These are phyloP conservation scores for Cucurbita pepo DNA, from an alignment of 306 rosid species.

Conservation along the genomic window DNA sequence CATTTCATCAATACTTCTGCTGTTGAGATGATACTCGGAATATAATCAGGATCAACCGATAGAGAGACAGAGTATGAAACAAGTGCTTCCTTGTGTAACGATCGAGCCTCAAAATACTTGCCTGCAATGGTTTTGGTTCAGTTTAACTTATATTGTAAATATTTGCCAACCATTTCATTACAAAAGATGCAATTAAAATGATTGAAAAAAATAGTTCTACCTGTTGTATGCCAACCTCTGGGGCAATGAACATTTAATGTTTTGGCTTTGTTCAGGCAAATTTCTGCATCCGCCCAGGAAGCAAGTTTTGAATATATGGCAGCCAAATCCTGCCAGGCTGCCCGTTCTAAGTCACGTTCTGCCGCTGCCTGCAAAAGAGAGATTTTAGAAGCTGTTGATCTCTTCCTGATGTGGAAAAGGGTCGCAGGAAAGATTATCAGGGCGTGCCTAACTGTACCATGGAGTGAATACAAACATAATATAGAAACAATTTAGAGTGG, in stretches of 20 bases:
- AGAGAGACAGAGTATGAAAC: slow-evolving; percentile 50
- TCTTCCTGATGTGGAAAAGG: background rate
- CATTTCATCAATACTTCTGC: slow-evolving; percentile 51
- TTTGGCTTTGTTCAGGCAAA: slow-evolving; percentile 53
- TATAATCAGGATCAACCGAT: slow-evolving; percentile 55
- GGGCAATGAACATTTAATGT: slow-evolving; percentile 42
- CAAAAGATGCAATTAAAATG: background rate
- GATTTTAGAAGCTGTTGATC: background rate
- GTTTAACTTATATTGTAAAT: background rate
- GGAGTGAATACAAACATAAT: background rate
- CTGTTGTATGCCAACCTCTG: slow-evolving; percentile 58
- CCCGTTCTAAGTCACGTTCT: slow-evolving; percentile 40
- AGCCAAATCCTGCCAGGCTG: slow-evolving; percentile 76
- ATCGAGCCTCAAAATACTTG: slow-evolving; percentile 40
- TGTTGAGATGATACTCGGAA: slow-evolving; percentile 58
- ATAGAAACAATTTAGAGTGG: background rate
- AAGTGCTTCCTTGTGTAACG: slow-evolving; percentile 46
- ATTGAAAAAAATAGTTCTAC: slow-evolving; percentile 10
- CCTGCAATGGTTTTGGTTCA: slow-evolving; percentile 20
- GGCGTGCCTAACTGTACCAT: background rate
- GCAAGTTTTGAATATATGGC: slow-evolving; percentile 42
- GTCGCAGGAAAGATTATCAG: background rate
- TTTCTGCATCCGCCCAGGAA: slow-evolving; percentile 60
- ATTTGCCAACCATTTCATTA: background rate
- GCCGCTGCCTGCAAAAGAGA: slow-evolving; percentile 30